Evolutionary conservation across 331 rosid genomes (phyloP), one percentile per base, ranked within the genome.

Genomic region (Malus hybrid): DNA sequence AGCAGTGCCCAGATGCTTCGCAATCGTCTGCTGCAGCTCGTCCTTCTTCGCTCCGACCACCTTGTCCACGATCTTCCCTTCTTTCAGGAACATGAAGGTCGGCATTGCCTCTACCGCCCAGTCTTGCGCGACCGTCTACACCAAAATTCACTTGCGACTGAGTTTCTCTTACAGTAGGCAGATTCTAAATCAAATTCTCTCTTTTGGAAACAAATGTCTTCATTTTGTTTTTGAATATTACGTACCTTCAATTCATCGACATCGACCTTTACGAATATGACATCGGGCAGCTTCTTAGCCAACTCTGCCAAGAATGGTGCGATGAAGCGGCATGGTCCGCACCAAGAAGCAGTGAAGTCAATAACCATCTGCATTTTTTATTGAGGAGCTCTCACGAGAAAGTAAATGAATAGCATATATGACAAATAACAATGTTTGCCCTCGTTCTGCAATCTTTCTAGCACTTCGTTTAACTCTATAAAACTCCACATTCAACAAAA

Each of bases 91-190:
- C 88, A 92, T 82, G 85, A 95, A 95, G 2, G 98, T 90, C 1
- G 98, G 99, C 99, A 95, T 92, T 79, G 97, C 93, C 82, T 95
- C 97, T 78, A 92, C 86, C 18, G 96, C 97, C 97, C 96, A 92
- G 75, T 92, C 99, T 64, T 82, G 83, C 70, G 98, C 93, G 44
- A 92, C 93, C 42, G 84, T 26, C 99, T 94, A 85, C 87, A 87
- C 22, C 28, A 10, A 73, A 53, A 52, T 22, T 56, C 13, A 28
- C 30, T 18, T 36, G 7, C n/a, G 7, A 56, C 22, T 76, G 20
- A 74, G 42, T 44, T 28, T 52, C 57, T 52, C 57, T 6, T 20
- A 57, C 63, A 1, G 6, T 7, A 3, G 2, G 57, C 57, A 6
- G 57, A 32, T 15, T 34, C 39, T 26, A 10, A 33, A 33, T 20